A percentile compares a stretch with the other conserved stretches of the same genome.
Conservation (phyloP, 192 early-diverging fungal species). For the Gryganskiella cystojenkinii region DNA sequence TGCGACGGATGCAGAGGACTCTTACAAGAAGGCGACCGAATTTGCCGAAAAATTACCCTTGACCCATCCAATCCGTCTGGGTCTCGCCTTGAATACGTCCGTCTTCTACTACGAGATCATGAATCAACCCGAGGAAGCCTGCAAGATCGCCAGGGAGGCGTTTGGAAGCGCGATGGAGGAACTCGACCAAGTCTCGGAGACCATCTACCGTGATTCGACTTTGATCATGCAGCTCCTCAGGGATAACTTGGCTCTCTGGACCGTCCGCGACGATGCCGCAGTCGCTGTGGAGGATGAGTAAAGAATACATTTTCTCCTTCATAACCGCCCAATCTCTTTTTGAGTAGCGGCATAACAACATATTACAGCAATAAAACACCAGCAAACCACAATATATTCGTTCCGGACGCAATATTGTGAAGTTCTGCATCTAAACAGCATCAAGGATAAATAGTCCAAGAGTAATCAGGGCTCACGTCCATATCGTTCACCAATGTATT, state of each 20-base stretch:
- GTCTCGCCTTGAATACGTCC: slow-evolving; percentile 97
- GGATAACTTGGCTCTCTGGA: slow-evolving; percentile 98
- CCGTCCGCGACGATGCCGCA: slow-evolving; percentile 79
- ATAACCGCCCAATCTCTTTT: background rate
- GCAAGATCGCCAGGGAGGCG: slow-evolving; percentile 91
- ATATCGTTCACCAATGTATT: no score
- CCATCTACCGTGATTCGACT: slow-evolving; percentile 97
- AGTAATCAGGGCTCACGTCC: no score
- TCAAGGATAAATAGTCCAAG: no score
- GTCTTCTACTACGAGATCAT: slow-evolving; percentile 99
- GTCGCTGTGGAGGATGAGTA: background rate
- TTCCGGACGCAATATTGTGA: no score
- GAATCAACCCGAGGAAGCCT: slow-evolving; percentile 93
- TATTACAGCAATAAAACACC: no score
- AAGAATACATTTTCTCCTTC: background rate
- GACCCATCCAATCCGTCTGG: slow-evolving; percentile 97
- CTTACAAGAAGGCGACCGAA: slow-evolving; percentile 93
- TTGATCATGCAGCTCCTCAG: slow-evolving; percentile 98
- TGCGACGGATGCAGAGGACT: slow-evolving; percentile 81
- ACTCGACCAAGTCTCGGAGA: slow-evolving; percentile 91
- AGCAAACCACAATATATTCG: no score
- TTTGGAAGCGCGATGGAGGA: slow-evolving; percentile 98
- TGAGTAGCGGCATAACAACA: no score
- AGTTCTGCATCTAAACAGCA: no score
- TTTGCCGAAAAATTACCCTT: slow-evolving; percentile 84